A percentile compares a stretch with the other conserved stretches of the same genome.
Conservation (phyloP, 371 early-diverging fungal species). For the Rhizopus delemar region DNA sequence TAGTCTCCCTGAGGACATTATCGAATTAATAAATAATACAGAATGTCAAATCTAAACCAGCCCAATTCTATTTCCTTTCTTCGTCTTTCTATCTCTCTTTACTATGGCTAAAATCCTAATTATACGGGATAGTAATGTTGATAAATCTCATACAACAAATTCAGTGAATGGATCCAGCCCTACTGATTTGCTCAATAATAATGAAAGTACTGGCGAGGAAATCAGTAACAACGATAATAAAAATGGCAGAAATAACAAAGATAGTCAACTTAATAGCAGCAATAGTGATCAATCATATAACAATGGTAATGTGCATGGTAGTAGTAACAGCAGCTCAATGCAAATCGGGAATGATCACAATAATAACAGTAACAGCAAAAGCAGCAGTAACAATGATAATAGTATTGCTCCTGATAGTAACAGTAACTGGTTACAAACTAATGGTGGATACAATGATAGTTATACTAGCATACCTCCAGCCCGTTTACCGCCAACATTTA, state of each 20-base stretch:
- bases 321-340: neutral
- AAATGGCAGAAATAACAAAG: neutral
- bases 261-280: neutral
- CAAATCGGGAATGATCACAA: conserved; percentile 6
- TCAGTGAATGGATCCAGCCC: too few species aligned
- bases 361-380: conserved; percentile 1
- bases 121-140: conserved; percentile 4
- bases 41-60: too few species aligned
- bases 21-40: neutral
- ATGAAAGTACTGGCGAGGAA: neutral
- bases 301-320: neutral
- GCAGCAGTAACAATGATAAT: conserved; percentile 1
- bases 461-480: conserved; percentile 1
- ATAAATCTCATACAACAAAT: neutral
- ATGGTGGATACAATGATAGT: conserved; percentile 12
- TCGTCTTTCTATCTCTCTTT: too few species aligned
- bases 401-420: neutral
- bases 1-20: neutral
- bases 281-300: neutral
- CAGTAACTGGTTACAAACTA: conserved; percentile 8
- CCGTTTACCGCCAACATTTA: neutral
- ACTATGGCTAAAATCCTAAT: neutral
- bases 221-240: neutral
- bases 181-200: neutral
- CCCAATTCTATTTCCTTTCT: too few species aligned